Evolutionary conservation across 768 basidiomycete species (phyloP), one percentile per base, ranked within the genome.

Genomic region (Leccinum truebloodii): DNA sequence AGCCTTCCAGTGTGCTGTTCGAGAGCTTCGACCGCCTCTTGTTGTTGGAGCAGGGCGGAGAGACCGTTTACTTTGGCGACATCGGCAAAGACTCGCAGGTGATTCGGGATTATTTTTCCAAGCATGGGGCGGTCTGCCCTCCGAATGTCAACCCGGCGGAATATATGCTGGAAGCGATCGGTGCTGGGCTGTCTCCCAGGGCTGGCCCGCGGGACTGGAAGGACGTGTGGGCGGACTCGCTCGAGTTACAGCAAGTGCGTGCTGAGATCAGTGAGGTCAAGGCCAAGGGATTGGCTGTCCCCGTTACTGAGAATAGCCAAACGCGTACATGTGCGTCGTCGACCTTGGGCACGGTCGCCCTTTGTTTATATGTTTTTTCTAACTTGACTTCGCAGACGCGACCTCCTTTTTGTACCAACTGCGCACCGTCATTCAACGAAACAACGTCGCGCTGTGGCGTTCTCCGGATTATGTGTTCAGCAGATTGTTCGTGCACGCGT

Each of bases 31-130:
- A 89, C 65, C 82, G 86, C 44, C 75, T 89, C 50, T 71, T 90
- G 28, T 77, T 89, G 12, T 77, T 89, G 18, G 86, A 94, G 67
- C 78, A 80, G 14, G 94, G 94, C 2, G 94, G 94, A 7, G 87
- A 92, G 71, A 94, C 93, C 0, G 91, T 95, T n/a, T 96, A 95
- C 80, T 95, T 92, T 69, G 94, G 94, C 48, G 89, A 91, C 62
- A 92, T 95, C 54, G 94, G 93, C 50, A 71, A 79, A 48, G 89
- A 92, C 63, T 89, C 91, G 4, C 68, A 76, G 2, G 78, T 86
- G 37, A 77, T 95, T 53, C 85, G 83, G 28, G 80, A 86, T 5
- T 96, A 96, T 77, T 92, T 95, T 69, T 84, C 85, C 24, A 79
- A 79, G 16, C 76, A 90, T 63, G 92, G 93, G 14, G 94, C 72